A percentile compares a stretch with the other conserved stretches of the same genome.
Evolutionary conservation across 108 stramenopile species (phyloP).

Genomic region (Cyclotella atomus): DNA sequence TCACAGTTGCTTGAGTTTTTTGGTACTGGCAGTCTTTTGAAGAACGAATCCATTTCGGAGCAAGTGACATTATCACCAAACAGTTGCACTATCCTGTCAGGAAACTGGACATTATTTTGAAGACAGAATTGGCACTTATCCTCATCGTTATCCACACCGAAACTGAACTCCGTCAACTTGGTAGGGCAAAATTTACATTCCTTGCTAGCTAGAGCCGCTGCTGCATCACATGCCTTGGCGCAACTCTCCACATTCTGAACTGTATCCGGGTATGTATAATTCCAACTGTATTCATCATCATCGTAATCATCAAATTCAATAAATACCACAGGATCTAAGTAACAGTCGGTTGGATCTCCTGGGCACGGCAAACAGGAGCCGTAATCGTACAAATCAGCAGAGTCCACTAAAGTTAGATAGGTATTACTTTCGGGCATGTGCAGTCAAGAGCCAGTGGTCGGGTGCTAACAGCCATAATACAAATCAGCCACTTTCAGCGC

Average conservation of each 20-base stretch:
- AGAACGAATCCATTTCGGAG: background rate
- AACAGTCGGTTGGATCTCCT: background rate
- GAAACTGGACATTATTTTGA: slow-evolving; percentile 4
- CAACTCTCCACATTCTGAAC: background rate
- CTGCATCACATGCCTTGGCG: background rate
- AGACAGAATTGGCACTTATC: slow-evolving; percentile 9
- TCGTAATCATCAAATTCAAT: too few relatives aligned
- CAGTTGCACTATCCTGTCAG: background rate
- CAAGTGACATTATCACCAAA: slow-evolving; percentile 13
- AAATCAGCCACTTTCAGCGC: too few relatives aligned
- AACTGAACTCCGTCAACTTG: background rate
- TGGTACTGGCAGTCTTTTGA: background rate
- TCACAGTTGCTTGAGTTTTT: slow-evolving; percentile 9
- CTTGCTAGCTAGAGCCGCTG: background rate
- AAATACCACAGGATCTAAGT: too few relatives aligned
- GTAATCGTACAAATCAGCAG: background rate
- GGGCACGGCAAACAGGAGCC: background rate
- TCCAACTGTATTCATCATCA: too few relatives aligned
- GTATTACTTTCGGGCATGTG: too few relatives aligned
- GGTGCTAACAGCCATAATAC: too few relatives aligned
- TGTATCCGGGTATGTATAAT: too few relatives aligned
- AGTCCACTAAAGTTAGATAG: too few relatives aligned
- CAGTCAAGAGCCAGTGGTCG: too few relatives aligned
- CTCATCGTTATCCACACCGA: background rate
- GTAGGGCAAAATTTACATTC: background rate